These are phyloP conservation scores for Fragaria nilgerrensis DNA, from an alignment of 306 rosid species.

Conservation along the genomic window DNA sequence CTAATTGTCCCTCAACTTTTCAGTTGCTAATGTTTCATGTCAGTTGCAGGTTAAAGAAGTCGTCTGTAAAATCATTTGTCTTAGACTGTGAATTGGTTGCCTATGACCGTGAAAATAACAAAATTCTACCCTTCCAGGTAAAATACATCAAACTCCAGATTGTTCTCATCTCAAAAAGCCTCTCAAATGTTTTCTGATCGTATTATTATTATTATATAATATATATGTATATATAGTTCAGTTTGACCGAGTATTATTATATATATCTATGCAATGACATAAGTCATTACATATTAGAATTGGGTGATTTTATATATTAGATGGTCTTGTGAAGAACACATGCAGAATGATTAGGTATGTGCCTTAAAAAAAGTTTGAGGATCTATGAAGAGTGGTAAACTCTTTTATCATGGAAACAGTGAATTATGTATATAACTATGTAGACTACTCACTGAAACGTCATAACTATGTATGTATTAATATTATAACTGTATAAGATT, in stretches of 20 bases:
- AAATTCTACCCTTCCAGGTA: slow-evolving; percentile 90
- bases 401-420: neutral
- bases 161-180: neutral
- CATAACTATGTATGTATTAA: neutral
- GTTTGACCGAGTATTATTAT: neutral
- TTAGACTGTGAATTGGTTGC: slow-evolving; percentile 96
- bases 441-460: neutral
- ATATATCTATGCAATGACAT: neutral
- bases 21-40: slow-evolving; percentile 34
- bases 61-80: slow-evolving; percentile 72
- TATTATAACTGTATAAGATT: neutral
- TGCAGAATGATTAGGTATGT: neutral
- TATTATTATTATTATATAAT: too few relatives aligned
- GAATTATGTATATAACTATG: neutral
- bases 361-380: neutral
- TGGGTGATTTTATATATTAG: neutral
- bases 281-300: neutral
- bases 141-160: neutral
- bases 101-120: slow-evolving; percentile 59
- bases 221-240: too few relatives aligned
- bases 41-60: slow-evolving; percentile 73
- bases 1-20: slow-evolving; percentile 2
- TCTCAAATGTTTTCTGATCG: too few relatives aligned
- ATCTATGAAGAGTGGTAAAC: neutral
- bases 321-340: neutral